Evolutionary conservation across 768 basidiomycete species (phyloP).

Genomic region (Kwoniella europaea): DNA sequence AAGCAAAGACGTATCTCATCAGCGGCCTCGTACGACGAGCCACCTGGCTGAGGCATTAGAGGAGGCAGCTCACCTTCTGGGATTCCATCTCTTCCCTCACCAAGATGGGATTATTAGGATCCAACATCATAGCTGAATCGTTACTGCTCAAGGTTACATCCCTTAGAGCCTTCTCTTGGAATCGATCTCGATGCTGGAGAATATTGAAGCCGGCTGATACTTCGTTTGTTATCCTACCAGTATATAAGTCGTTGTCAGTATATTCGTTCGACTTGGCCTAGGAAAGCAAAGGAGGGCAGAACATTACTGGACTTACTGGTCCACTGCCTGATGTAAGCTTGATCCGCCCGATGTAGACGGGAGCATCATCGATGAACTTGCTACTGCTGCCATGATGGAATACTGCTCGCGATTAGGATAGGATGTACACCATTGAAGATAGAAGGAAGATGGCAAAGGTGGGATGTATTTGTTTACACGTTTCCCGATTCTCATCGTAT

Average conservation of each 20-base stretch:
- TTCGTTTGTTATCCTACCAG: conserved; percentile 13
- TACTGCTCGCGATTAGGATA: not conserved
- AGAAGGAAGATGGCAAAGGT: not conserved
- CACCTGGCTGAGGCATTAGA: not conserved
- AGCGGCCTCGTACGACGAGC: not conserved
- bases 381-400: conserved; percentile 20
- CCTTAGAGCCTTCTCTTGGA: conserved; percentile 43
- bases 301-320: conserved; percentile 27
- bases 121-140: conserved; percentile 42
- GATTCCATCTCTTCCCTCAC: conserved; percentile 48
- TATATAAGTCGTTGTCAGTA: conserved; percentile 13
- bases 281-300: no score
- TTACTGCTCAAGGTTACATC: conserved; percentile 43
- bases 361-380: conserved; percentile 8
- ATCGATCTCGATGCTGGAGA: conserved; percentile 36
- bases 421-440: not conserved
- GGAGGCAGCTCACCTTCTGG: conserved; percentile 42
- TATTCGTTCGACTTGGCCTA: not conserved
- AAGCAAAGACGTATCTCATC: not conserved
- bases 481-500: not conserved
- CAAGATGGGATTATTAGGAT: conserved; percentile 47
- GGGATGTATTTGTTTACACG: conserved; percentile 19
- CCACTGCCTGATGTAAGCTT: conserved; percentile 27
- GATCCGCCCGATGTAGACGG: conserved; percentile 14
- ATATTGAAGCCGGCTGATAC: conserved; percentile 32